Evolutionary conservation across 2,329 filamentous ascomycete genomes (phyloP), one percentile per base, ranked within the genome.

Genomic region (Colletotrichum lini): DNA sequence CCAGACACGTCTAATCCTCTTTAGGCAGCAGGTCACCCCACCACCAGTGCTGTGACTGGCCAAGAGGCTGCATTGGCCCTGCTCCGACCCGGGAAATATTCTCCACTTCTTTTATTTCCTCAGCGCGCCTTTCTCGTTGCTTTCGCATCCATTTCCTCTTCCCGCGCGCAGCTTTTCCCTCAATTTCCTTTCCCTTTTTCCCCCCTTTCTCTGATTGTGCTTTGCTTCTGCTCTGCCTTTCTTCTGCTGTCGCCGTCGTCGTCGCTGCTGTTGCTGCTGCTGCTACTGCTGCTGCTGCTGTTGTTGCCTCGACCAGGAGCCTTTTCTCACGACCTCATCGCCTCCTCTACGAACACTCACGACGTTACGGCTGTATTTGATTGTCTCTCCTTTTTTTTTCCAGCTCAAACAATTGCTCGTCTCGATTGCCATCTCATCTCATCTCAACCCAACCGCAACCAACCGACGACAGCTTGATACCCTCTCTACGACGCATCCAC

Each of bases 331-430:
- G 58, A 59, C 21, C 30, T n/a, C 64, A 71, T 71, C 40, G 44
- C 53, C 35, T 49, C 52, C 45, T 67, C 58, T 45, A 72, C 70
- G 70, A 72, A 62, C 18, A 69, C 70, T 72, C 47, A 72, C 61
- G 70, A 72, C 66, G 70, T 69, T 65, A 72, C 70, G 70, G 61
- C 70, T 72, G 70, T 61, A 65, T 45, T 65, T 61, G 60, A 70
- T 60, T 61, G 52, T 58, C 66, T 61, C 66, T 70, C 68, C 40
- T 71, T 71, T 35, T 21, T 56, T 47, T 30, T 40, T 30, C 30
- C 38, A n/a, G 9, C 44, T 53, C 35, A 35, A 35, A 35, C 30
- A 35, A 9, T 35, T 35, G 16, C 42, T 38, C 21, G 26, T 21
- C 35, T 26, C 60, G 30, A 44, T 53, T 38, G 35, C 15, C 23